Evolutionary conservation across 208 protist species (phyloP).

Genomic region (Wallacemonas sp.): DNA sequence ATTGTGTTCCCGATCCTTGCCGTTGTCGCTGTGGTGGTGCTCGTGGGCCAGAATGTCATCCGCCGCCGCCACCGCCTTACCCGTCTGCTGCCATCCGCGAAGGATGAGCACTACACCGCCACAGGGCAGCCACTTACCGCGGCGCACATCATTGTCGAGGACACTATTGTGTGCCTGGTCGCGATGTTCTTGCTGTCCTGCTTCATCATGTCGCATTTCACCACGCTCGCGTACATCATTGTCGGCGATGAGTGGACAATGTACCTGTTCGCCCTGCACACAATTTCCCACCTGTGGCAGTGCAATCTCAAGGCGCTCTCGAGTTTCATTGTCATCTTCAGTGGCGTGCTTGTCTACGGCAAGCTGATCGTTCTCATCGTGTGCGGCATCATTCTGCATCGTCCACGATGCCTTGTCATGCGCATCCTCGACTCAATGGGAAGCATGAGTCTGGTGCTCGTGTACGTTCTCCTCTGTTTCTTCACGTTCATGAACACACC

Average conservation of each 20-base stretch:
- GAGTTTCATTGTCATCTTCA: conserved; percentile 4
- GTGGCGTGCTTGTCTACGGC: not conserved
- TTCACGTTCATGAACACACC: conserved; percentile 2
- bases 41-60: conserved; percentile 1
- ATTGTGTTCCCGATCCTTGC: conserved; percentile 4
- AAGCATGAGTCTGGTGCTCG: not conserved
- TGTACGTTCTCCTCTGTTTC: conserved; percentile 4
- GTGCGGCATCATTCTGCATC: not conserved
- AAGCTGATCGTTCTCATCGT: conserved; percentile 1
- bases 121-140: not conserved
- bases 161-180: conserved; percentile 6
- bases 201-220: conserved; percentile 5
- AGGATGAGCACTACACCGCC: not conserved
- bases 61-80: not conserved
- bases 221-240: conserved; percentile 1
- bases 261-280: conserved; percentile 8
- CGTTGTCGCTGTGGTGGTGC: not conserved
- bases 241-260: conserved; percentile 4
- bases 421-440: not conserved
- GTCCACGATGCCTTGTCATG: conserved; percentile 1
- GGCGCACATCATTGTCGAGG: not conserved
- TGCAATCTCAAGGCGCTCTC: not conserved
- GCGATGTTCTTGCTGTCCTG: not conserved
- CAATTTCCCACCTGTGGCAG: not conserved
- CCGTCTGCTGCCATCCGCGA: not conserved